Evolutionary conservation across 108 stramenopile genomes (phyloP).

Genomic region (Fistulifera pelliculosa): DNA sequence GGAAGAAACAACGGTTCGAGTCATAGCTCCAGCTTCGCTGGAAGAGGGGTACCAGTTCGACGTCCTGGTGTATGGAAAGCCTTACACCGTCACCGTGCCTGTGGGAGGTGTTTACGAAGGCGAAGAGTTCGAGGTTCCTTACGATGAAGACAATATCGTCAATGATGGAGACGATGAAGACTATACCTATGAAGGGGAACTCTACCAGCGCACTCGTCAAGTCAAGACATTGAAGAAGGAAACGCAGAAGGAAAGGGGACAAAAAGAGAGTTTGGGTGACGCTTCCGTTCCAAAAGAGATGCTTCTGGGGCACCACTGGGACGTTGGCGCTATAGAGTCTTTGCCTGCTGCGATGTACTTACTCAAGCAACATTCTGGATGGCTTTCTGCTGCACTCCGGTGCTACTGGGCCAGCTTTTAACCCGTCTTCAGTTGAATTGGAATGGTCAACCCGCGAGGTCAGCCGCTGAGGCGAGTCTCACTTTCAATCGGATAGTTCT

Average conservation of each 20-base stretch:
- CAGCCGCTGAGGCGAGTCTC: constrained; percentile 30
- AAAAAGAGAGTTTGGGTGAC: neutral
- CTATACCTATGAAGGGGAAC: neutral
- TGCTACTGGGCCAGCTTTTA: constrained; percentile 46
- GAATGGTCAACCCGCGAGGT: constrained; percentile 19
- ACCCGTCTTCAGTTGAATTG: constrained; percentile 42
- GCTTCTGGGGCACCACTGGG: constrained; percentile 27
- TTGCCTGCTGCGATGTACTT: constrained; percentile 43
- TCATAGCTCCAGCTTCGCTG: constrained; percentile 53
- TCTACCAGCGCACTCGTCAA: neutral
- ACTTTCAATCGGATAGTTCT: constrained; percentile 38
- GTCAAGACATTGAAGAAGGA: neutral
- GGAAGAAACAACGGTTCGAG: constrained; percentile 8
- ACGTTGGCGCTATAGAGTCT: constrained; percentile 32
- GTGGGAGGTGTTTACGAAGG: constrained; percentile 46
- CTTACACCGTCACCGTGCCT: constrained; percentile 45
- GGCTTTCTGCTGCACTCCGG: constrained; percentile 30
- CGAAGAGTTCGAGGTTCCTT: constrained; percentile 42
- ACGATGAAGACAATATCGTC: constrained; percentile 2
- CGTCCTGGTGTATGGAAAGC: constrained; percentile 30
- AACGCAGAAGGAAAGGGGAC: neutral
- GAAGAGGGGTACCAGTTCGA: constrained; percentile 50
- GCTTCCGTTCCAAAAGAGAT: neutral
- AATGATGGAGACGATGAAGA: constrained; percentile 1
- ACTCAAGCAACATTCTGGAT: constrained; percentile 62